Percentiles rank a stretch among this genome's conserved stretches.
Conservation (phyloP, 2,329 filamentous ascomycete species). For the Colletotrichum limetticola region DNA sequence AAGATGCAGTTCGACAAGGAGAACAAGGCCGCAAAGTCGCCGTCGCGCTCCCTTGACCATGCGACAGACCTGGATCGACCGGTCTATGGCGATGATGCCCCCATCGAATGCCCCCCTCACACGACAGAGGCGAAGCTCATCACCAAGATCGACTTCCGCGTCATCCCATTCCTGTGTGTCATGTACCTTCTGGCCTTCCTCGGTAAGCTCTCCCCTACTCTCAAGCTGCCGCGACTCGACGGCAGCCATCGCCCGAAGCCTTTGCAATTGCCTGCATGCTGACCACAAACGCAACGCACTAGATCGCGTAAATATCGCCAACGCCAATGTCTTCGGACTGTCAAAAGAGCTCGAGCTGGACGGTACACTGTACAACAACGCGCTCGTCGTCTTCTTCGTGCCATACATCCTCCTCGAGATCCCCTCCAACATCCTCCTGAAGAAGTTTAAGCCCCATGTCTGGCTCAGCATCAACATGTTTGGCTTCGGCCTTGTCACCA, state of each 20-base stretch:
- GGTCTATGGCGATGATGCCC: conserved; percentile 11
- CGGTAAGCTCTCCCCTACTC: conserved; percentile 46
- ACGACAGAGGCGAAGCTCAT: conserved; percentile 74
- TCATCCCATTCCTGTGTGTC: conserved; percentile 79
- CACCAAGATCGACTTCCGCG: conserved; percentile 73
- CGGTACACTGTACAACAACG: conserved; percentile 75
- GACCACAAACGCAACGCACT: conserved; percentile 10
- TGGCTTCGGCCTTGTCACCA: conserved; percentile 79
- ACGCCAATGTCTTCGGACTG: conserved; percentile 76
- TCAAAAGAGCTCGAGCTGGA: conserved; percentile 70
- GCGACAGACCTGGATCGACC: conserved; percentile 27
- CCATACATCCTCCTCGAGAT: conserved; percentile 80
- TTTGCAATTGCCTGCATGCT: neutral
- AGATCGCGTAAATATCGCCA: conserved; percentile 82
- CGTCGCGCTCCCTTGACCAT: conserved; percentile 26
- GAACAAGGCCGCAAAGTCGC: conserved; percentile 16
- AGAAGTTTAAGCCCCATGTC: conserved; percentile 64
- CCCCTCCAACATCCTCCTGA: conserved; percentile 55
- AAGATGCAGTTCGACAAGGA: conserved; percentile 32
- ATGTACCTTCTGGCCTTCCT: conserved; percentile 78
- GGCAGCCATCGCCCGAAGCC: neutral
- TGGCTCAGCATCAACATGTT: conserved; percentile 89
- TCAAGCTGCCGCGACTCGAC: neutral
- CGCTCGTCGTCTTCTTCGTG: conserved; percentile 84
- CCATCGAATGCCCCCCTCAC: conserved; percentile 57